These are phyloP conservation scores for Eucalyptus rudis DNA, from an alignment of 345 rosid species.

Conservation along the genomic window DNA sequence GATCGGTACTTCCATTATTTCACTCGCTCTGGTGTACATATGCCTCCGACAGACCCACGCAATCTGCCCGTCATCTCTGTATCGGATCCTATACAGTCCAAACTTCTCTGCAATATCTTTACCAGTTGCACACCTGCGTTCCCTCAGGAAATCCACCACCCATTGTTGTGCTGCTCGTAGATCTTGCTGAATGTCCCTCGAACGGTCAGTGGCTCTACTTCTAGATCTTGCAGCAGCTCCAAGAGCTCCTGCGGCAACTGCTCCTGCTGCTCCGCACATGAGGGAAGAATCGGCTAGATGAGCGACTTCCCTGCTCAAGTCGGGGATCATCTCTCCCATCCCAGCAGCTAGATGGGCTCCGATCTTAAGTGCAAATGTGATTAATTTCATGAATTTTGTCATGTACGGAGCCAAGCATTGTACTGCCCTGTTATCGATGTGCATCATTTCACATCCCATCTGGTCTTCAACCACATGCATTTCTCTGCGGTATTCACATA, in stretches of 20 bases:
- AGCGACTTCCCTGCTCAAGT: conserved; percentile 74
- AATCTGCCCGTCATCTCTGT: conserved; percentile 67
- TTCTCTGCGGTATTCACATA: conserved; percentile 78
- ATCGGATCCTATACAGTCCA: conserved; percentile 82
- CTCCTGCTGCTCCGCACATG: conserved; percentile 72
- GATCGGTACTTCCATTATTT: conserved; percentile 54
- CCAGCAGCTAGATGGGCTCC: conserved; percentile 92
- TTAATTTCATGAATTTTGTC: conserved; percentile 73
- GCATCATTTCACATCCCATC: conserved; percentile 82
- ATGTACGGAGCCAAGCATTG: conserved; percentile 70
- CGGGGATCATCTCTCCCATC: conserved; percentile 93
- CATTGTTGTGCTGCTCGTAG: conserved; percentile 81
- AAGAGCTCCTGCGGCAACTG: conserved; percentile 47
- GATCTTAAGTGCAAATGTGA: conserved; percentile 81
- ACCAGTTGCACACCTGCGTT: conserved; percentile 65
- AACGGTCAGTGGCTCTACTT: conserved; percentile 18
- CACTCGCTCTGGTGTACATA: conserved; percentile 51
- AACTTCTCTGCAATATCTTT: conserved; percentile 87
- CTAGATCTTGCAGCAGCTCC: conserved; percentile 51
- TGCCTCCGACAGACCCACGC: conserved; percentile 95
- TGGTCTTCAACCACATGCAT: conserved; percentile 93
- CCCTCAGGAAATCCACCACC: conserved; percentile 78
- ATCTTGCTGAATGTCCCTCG: conserved; percentile 52
- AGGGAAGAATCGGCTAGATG: conserved; percentile 55
- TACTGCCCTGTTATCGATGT: conserved; percentile 71